Base-by-base conservation (phyloP, 495 filamentous ascomycete species). In the Lindgomyces ingoldianus region DNA sequence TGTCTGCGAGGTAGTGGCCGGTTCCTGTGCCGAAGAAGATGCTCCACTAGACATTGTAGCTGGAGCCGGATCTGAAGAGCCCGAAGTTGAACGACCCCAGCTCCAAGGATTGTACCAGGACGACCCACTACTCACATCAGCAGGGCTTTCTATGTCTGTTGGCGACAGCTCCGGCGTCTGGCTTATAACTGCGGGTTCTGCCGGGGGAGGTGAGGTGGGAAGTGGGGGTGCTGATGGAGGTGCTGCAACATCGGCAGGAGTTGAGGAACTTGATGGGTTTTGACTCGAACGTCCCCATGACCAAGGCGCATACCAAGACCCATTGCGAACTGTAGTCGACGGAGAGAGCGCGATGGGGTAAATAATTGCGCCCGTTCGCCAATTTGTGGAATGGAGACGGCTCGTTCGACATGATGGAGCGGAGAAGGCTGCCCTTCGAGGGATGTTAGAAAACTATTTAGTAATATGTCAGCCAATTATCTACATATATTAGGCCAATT, bases 291-390 rank as follows among this genome's bases (percentile, higher is more conserved):
- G 12, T 4, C 47, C 47, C 58, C 58, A 68, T 25, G 52, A 47
- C 59, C 65, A 62, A n/a, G 65, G 59, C 10, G 65, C 58, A 18
- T 63, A 68, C 65, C 65, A 68, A 12, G 65, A 68, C 0, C 47
- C 65, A 51, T 68, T 21, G 46, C 65, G 65, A 21, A 68, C 48
- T 3, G 65, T 33, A 6, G 58, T 30, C 4, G 46, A n/a, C 18
- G 21, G 19, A 21, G 42, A 25, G 44, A 59, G 46, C 2, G 12
- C 36, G 18, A 36, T 51, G 9, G 44, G 25, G 8, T 53, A 36
- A 4, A 42, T 14, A 4, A 30, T n/a, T 19, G 57, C 57, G 22
- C 65, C 58, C 1, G 47, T 45, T 45, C 53, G 54, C 64, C 64
- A 67, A 4, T 18, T 21, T 16, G 64, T 22, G 0, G 57, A 12